Evolutionary conservation across 2,329 filamentous ascomycete genomes (phyloP).

Genomic region (Fusarium floridanum): DNA sequence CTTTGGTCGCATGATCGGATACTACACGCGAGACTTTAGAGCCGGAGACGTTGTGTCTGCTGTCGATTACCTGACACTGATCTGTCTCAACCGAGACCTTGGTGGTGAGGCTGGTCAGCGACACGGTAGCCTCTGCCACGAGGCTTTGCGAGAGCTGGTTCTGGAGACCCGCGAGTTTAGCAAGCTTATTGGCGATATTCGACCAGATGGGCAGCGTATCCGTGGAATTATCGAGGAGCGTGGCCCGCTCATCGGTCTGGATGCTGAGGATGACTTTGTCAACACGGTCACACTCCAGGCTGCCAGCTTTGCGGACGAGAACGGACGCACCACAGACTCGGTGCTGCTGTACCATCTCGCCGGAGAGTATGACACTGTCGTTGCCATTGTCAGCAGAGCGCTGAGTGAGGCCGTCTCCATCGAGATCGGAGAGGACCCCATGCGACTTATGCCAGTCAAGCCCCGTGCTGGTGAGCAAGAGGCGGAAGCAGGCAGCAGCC

Average conservation of each 20-base stretch:
- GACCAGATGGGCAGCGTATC: slow-evolving; percentile 85
- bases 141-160: slow-evolving; percentile 92
- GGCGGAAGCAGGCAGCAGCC: slow-evolving; percentile 64
- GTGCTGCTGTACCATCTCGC: slow-evolving; percentile 95
- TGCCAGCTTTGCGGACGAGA: slow-evolving; percentile 92
- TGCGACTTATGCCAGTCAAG: slow-evolving; percentile 84
- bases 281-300: slow-evolving; percentile 93
- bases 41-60: slow-evolving; percentile 90
- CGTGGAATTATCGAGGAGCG: slow-evolving; percentile 90
- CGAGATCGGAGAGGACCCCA: slow-evolving; percentile 84
- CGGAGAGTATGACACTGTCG: slow-evolving; percentile 95
- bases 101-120: slow-evolving; percentile 79
- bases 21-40: slow-evolving; percentile 96
- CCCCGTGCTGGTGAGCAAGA: slow-evolving; percentile 67
- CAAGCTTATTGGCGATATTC: slow-evolving; percentile 91
- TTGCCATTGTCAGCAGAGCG: slow-evolving; percentile 88
- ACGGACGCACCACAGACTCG: slow-evolving; percentile 91
- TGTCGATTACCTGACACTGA: slow-evolving; percentile 91
- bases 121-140: slow-evolving; percentile 87
- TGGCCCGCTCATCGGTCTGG: slow-evolving; percentile 82
- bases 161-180: slow-evolving; percentile 98
- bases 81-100: slow-evolving; percentile 91
- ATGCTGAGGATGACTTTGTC: slow-evolving; percentile 86
- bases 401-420: slow-evolving; percentile 90
- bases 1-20: slow-evolving; percentile 92